A percentile compares a stretch with the other conserved stretches of the same genome.
Conservation (phyloP, 2,329 filamentous ascomycete species). For the Beauveria caledonica region DNA sequence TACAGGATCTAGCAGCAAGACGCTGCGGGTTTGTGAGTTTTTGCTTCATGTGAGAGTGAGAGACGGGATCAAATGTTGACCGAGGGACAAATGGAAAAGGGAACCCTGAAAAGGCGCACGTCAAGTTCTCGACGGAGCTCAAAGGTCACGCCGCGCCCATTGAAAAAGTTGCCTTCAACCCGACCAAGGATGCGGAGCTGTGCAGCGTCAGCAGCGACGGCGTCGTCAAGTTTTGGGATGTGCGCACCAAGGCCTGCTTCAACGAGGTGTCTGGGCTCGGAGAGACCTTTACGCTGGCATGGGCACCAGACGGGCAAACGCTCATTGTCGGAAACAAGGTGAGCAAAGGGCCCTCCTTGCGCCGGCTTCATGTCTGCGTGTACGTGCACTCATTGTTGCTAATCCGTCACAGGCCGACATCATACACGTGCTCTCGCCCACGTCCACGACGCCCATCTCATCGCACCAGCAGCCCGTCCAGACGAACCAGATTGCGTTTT, state of each 20-base stretch:
- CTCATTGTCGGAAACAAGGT: constrained; percentile 69
- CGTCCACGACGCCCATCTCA: constrained; percentile 45
- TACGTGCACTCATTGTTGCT: not conserved
- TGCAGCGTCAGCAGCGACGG: constrained; percentile 69
- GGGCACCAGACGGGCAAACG: constrained; percentile 63
- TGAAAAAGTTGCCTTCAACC: constrained; percentile 72
- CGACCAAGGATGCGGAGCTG: constrained; percentile 66
- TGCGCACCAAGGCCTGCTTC: constrained; percentile 60
- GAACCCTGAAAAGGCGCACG: constrained; percentile 69
- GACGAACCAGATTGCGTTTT: constrained; percentile 67
- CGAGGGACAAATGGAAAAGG: constrained; percentile 29
- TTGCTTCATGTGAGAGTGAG: not conserved
- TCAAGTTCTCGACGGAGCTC: constrained; percentile 68
- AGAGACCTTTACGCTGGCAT: constrained; percentile 62
- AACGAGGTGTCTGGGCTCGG: constrained; percentile 61
- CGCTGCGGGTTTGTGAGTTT: constrained; percentile 61
- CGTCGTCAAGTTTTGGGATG: constrained; percentile 72
- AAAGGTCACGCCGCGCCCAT: constrained; percentile 58
- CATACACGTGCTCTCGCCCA: constrained; percentile 55
- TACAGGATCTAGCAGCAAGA: constrained; percentile 65
- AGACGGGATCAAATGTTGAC: not conserved
- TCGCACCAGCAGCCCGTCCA: constrained; percentile 54
- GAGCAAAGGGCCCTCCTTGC: constrained; percentile 15
- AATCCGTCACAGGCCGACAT: constrained; percentile 43
- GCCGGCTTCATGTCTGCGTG: not conserved